Evolutionary conservation across 2,329 filamentous ascomycete genomes (phyloP).

Genomic region (Penicillium concentricum): DNA sequence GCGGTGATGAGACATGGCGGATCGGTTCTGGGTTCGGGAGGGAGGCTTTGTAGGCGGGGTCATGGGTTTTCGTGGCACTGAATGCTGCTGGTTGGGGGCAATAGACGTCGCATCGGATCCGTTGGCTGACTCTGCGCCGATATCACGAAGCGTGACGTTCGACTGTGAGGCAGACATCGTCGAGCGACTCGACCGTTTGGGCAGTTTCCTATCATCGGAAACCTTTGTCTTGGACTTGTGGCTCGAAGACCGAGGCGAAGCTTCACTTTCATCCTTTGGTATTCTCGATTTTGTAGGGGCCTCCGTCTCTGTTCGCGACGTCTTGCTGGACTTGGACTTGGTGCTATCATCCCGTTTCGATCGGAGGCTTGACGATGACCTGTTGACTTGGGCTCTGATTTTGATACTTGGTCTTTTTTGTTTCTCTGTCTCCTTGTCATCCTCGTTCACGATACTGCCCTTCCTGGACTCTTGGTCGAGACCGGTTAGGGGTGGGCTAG

Average conservation of each 20-base stretch:
- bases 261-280: conserved; percentile 35
- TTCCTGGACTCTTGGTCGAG: conserved; percentile 42
- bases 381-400: conserved; percentile 39
- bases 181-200: conserved; percentile 34
- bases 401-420: conserved; percentile 37
- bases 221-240: conserved; percentile 36
- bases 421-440: conserved; percentile 37
- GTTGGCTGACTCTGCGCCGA: conserved; percentile 35
- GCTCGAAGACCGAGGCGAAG: conserved; percentile 35
- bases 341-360: conserved; percentile 38
- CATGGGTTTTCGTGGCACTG: conserved; percentile 28
- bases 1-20: conserved; percentile 32
- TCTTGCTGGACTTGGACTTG: conserved; percentile 36
- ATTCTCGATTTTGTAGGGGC: conserved; percentile 41
- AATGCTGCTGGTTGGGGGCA: conserved; percentile 43
- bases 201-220: conserved; percentile 31
- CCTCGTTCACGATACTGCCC: conserved; percentile 31
- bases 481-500: conserved; percentile 50
- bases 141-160: conserved; percentile 36
- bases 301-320: conserved; percentile 38
- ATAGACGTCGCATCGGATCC: conserved; percentile 50
- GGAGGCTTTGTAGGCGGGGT: conserved; percentile 35
- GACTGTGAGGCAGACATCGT: conserved; percentile 37
- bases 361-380: conserved; percentile 44
- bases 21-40: conserved; percentile 36